Evolutionary conservation across 2,329 filamentous ascomycete species (phyloP), one percentile per base, ranked within the genome.

Genomic region (Aspergillus sp.): DNA sequence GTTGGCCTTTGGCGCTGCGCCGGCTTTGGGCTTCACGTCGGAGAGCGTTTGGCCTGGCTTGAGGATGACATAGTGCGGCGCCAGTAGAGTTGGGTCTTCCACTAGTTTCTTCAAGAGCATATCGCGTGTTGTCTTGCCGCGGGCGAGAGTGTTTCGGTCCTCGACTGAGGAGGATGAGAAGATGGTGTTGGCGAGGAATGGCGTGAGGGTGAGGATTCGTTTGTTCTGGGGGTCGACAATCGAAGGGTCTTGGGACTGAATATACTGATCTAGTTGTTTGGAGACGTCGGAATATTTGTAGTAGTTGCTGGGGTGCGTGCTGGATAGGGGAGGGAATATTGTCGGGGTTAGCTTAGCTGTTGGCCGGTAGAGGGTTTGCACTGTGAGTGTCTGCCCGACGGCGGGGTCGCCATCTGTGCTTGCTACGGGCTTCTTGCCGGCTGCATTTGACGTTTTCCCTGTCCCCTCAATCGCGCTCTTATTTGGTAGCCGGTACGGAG

Each of bases 231-330:
- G 68, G 1, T 82, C 82, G 24, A 87, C 70, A 8, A 88, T 76
- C 7, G 81, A 73, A 3, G 75, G 73, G 21, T 70, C 75, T 63
- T 87, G 84, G 3, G 78, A 75, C 52, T 86, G 81, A 37, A 87
- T 75, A 66, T 89, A 89, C 58, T 80, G 72, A 27, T 82, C 82
- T 8, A 89, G 71, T 9, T 81, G 74, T 40, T 79, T 79, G 37
- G 84, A 83, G 14, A 89, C 79, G 57, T 89, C 85, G 15, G 81
- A 74, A 8, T 84, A 76, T 17, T 84, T 85, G 71, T 87, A 88
- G 62, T 84, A 80, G 51, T 81, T 80, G 33, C 77, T 80, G 11
- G 77, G 75, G 51, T 82, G 77, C n/a, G 77, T 75, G 48, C 79
- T 75, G 11, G 79, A 76, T 7, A 75, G 66, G 8, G 74, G 59